Conservation (phyloP, 1,284 basidiomycete genomes). For the Phaffia rhodozyma region DNA sequence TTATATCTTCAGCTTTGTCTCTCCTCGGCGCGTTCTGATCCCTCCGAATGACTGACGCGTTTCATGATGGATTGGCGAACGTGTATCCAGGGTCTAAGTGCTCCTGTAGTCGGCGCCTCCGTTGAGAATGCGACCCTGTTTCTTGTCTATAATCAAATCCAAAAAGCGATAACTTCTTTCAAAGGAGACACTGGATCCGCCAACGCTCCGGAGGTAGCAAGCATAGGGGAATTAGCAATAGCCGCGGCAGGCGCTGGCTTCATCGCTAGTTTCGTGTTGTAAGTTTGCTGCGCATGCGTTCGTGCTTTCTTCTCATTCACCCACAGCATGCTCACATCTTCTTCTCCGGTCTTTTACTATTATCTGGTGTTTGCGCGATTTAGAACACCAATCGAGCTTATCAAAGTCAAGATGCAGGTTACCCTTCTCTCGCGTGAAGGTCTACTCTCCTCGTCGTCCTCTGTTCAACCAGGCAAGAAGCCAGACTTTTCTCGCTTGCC, state of each 20-base stretch:
- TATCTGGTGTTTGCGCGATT: not conserved
- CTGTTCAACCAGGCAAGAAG: slow-evolving; percentile 19
- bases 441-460: slow-evolving; percentile 22
- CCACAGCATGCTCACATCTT: not conserved
- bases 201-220: slow-evolving; percentile 28
- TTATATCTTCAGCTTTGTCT: not conserved
- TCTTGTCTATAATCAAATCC: slow-evolving; percentile 71
- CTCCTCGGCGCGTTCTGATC: not conserved
- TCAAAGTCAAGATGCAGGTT: slow-evolving; percentile 94
- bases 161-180: slow-evolving; percentile 48
- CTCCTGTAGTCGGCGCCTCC: slow-evolving; percentile 81
- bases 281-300: slow-evolving; percentile 28
- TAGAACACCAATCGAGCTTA: slow-evolving; percentile 77
- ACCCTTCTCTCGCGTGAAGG: slow-evolving; percentile 56
- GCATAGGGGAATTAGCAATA: slow-evolving; percentile 47
- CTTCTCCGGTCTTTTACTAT: too few relatives aligned
- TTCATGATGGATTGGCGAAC: not conserved
- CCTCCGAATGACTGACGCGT: not conserved
- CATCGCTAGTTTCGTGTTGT: slow-evolving; percentile 69
- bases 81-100: slow-evolving; percentile 58
- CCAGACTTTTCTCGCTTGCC: slow-evolving; percentile 31
- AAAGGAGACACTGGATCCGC: slow-evolving; percentile 33
- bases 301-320: not conserved
- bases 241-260: slow-evolving; percentile 73
- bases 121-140: slow-evolving; percentile 81